Conservation (phyloP, 495 filamentous ascomycete species). For the Hypoxylon lenormandii region DNA sequence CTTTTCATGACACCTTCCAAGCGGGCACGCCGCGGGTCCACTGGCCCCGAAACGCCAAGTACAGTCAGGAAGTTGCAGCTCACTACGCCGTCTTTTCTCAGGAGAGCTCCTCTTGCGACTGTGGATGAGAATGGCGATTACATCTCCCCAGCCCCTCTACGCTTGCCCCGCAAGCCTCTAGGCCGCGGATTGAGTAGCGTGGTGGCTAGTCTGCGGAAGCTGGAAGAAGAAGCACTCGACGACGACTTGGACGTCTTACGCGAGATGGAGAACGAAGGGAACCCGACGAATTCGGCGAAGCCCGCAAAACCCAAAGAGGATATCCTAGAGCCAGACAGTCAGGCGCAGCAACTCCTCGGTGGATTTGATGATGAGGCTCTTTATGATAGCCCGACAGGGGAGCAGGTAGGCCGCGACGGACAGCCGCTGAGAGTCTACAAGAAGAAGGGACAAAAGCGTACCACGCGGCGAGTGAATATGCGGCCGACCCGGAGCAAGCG, state of each 20-base stretch:
- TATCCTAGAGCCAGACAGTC: conserved; percentile 73
- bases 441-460: conserved; percentile 92
- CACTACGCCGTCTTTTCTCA: conserved; percentile 80
- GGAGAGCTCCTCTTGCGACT: conserved; percentile 62
- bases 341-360: conserved; percentile 65
- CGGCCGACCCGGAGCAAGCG: conserved; percentile 60
- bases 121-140: conserved; percentile 65
- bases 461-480: conserved; percentile 82
- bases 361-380: conserved; percentile 69
- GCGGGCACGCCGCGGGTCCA: conserved; percentile 47
- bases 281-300: conserved; percentile 31
- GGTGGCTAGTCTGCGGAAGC: conserved; percentile 78
- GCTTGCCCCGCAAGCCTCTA: conserved; percentile 72
- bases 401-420: conserved; percentile 58
- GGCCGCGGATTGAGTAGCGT: conserved; percentile 81
- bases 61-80: conserved; percentile 65
- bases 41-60: conserved; percentile 56
- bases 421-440: conserved; percentile 75
- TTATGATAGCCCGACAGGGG: conserved; percentile 64
- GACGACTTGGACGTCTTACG: conserved; percentile 85
- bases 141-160: conserved; percentile 59
- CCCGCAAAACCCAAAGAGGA: conserved; percentile 43
- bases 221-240: conserved; percentile 80
- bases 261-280: conserved; percentile 76
- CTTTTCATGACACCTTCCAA: conserved; percentile 75